Percentiles rank a stretch among this genome's conserved stretches.
phyloP scores from a whole-genome alignment of 2,329 filamentous ascomycete species.

The Fusarium avenaceum region DNA sequence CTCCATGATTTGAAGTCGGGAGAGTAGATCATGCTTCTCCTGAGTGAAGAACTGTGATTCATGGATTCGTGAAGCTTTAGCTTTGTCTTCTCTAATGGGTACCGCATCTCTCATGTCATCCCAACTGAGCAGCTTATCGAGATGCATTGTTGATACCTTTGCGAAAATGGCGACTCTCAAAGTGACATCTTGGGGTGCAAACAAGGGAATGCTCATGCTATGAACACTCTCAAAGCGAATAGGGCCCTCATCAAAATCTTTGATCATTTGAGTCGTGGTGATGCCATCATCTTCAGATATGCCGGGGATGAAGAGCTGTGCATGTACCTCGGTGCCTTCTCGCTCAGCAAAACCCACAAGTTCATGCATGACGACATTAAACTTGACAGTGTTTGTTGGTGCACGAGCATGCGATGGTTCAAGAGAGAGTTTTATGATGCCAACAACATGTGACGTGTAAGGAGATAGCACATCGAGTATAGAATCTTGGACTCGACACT shows the following conservation, averaged over 20 bases:
- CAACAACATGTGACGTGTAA: conserved; percentile 90
- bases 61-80: conserved; percentile 77
- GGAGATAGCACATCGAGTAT: conserved; percentile 90
- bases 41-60: conserved; percentile 95
- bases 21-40: conserved; percentile 93
- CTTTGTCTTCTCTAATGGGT: conserved; percentile 65
- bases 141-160: conserved; percentile 89
- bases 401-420: conserved; percentile 95
- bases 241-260: conserved; percentile 91
- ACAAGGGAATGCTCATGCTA: conserved; percentile 93
- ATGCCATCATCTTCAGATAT: conserved; percentile 91
- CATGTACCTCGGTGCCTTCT: conserved; percentile 95
- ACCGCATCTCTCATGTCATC: conserved; percentile 94
- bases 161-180: conserved; percentile 93
- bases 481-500: conserved; percentile 95
- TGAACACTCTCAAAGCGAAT: conserved; percentile 98
- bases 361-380: conserved; percentile 99
- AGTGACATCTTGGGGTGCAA: conserved; percentile 76
- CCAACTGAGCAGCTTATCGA: conserved; percentile 98
- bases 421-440: conserved; percentile 89
- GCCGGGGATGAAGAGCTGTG: conserved; percentile 94
- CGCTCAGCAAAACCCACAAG: conserved; percentile 94
- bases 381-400: conserved; percentile 92
- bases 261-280: conserved; percentile 95
- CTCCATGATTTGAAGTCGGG: conserved; percentile 88